A percentile compares a stretch with the other conserved stretches of the same genome.
Conservation (phyloP, 768 basidiomycete genomes). For the Panaeolus papilionaceus region DNA sequence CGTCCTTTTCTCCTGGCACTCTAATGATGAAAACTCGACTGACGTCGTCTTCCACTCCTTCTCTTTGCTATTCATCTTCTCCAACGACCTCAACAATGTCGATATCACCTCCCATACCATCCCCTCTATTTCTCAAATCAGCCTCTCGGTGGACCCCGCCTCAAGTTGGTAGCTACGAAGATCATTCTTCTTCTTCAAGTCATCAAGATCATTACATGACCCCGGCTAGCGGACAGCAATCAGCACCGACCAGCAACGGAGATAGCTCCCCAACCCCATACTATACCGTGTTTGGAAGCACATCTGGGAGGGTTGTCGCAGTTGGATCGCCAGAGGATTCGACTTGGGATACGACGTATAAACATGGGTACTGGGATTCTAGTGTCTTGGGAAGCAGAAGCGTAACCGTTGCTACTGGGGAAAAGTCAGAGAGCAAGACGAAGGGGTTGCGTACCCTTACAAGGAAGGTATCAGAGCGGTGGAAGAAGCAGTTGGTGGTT, state of each 20-base stretch:
- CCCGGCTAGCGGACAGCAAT: background rate
- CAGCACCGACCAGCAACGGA: slow-evolving; percentile 12
- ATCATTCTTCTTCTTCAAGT: background rate
- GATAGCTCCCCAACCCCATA: slow-evolving; percentile 46
- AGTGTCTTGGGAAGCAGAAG: background rate
- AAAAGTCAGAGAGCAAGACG: background rate
- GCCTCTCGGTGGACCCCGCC: background rate
- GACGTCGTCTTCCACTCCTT: background rate
- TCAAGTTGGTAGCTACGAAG: background rate
- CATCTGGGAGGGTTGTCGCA: slow-evolving; percentile 49
- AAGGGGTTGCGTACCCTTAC: slow-evolving; percentile 7
- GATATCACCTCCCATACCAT: background rate
- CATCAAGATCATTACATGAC: background rate
- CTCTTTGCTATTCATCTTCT: background rate
- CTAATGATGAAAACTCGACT: background rate
- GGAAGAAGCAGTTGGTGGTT: slow-evolving; percentile 17
- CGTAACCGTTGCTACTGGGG: slow-evolving; percentile 5
- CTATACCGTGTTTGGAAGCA: slow-evolving; percentile 60
- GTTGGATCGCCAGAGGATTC: slow-evolving; percentile 47
- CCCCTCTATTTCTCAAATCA: background rate
- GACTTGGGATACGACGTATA: slow-evolving; percentile 20
- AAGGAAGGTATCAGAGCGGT: slow-evolving; percentile 17
- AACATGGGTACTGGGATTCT: slow-evolving; percentile 18
- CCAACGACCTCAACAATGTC: slow-evolving; percentile 5
- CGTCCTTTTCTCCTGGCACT: background rate